These are phyloP conservation scores for Zea luxurians DNA, from an alignment of 176 grass and related monocot genomes.

Conservation along the genomic window DNA sequence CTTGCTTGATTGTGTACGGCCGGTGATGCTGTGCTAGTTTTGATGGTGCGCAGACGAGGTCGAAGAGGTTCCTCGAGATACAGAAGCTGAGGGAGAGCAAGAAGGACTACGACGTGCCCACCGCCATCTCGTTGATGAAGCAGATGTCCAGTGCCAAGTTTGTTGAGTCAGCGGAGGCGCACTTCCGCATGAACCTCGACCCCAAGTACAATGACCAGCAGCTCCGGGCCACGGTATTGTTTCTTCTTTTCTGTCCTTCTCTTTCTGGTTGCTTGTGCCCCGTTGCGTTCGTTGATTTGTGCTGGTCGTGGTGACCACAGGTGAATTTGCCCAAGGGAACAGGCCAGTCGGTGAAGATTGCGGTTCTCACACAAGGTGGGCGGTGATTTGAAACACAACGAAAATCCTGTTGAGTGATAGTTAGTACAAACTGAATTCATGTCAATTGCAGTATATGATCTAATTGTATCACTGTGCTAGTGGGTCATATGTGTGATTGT, in stretches of 20 bases:
- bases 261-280: not conserved
- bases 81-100: constrained; percentile 96
- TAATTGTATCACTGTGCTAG: constrained; percentile 13
- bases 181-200: constrained; percentile 96
- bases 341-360: constrained; percentile 82
- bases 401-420: not conserved
- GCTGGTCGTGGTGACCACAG: constrained; percentile 36
- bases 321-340: constrained; percentile 98
- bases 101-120: constrained; percentile 81
- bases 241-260: not conserved
- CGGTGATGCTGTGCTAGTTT: constrained; percentile 6
- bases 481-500: constrained; percentile 3
- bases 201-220: constrained; percentile 99
- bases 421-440: not conserved
- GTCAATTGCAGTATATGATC: not conserved
- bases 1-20: not conserved
- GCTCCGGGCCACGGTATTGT: constrained; percentile 79
- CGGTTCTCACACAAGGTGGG: constrained; percentile 89
- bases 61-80: constrained; percentile 95
- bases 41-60: constrained; percentile 57
- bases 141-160: constrained; percentile 64
- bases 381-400: not conserved
- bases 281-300: constrained; percentile 14
- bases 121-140: constrained; percentile 71
- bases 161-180: constrained; percentile 78